Evolutionary conservation across 768 basidiomycete species (phyloP).

Genomic region (Plicaturopsis crispa): DNA sequence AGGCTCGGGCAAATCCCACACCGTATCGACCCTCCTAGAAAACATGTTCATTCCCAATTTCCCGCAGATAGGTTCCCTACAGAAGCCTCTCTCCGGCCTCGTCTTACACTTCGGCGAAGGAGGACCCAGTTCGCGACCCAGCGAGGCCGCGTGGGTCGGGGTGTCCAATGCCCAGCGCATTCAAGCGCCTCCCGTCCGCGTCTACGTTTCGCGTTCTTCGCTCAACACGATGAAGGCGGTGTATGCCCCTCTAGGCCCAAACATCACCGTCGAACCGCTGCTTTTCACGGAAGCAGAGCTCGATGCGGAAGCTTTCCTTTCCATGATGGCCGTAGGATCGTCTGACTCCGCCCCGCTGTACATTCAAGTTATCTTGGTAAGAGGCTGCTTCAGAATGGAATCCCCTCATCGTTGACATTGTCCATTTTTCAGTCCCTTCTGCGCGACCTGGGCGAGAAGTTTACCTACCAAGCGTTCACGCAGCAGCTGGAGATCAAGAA

Average conservation of each 20-base stretch:
- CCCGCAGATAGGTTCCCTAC: slow-evolving; percentile 38
- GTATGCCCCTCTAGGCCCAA: slow-evolving; percentile 42
- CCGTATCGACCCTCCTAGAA: slow-evolving; percentile 60
- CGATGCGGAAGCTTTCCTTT: slow-evolving; percentile 60
- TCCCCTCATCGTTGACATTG: too few relatives aligned
- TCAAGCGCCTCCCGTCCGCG: slow-evolving; percentile 25
- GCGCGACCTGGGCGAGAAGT: slow-evolving; percentile 55
- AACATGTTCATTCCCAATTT: slow-evolving; percentile 57
- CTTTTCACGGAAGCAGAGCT: slow-evolving; percentile 51
- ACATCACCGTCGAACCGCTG: slow-evolving; percentile 47
- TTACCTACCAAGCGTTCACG: slow-evolving; percentile 44
- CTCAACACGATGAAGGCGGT: slow-evolving; percentile 52
- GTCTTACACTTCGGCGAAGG: slow-evolving; percentile 69
- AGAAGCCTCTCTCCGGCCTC: slow-evolving; percentile 51
- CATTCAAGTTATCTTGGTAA: slow-evolving; percentile 59
- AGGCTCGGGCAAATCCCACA: slow-evolving; percentile 72
- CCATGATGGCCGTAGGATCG: slow-evolving; percentile 66
- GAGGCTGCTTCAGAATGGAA: too few relatives aligned
- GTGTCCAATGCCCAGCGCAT: slow-evolving; percentile 21
- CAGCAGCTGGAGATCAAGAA: slow-evolving; percentile 36
- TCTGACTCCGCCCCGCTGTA: slow-evolving; percentile 60
- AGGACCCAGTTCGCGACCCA: slow-evolving; percentile 46
- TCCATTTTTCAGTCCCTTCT: slow-evolving; percentile 39
- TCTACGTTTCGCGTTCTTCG: slow-evolving; percentile 57
- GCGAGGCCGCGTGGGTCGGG: slow-evolving; percentile 61